These are phyloP conservation scores for Solanum chmielewskii DNA, from an alignment of 257 asterid species.

Conservation along the genomic window DNA sequence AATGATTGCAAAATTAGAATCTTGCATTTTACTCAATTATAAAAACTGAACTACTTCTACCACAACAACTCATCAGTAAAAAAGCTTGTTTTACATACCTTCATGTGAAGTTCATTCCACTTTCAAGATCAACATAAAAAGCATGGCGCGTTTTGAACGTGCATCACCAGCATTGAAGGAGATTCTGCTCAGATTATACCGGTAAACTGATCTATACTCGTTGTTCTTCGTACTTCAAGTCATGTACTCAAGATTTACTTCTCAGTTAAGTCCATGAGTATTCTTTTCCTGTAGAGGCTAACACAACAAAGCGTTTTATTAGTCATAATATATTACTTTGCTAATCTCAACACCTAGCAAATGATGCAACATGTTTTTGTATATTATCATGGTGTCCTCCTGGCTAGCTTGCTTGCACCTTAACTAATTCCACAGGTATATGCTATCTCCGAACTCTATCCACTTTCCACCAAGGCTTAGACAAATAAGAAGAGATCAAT, in stretches of 20 bases:
- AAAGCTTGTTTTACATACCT: conserved; percentile 1
- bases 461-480: not conserved
- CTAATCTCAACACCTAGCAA: not conserved
- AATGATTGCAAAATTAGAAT: conserved; percentile 33
- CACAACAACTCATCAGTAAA: not conserved
- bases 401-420: not conserved
- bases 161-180: conserved; percentile 79
- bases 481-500: not conserved
- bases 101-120: not conserved
- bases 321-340: not conserved
- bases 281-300: not conserved
- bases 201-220: conserved; percentile 19
- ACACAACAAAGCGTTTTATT: not conserved
- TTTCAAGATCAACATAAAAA: not conserved
- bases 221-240: not conserved
- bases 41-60: not conserved
- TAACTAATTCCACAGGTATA: not conserved
- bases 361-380: not conserved
- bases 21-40: conserved; percentile 52
- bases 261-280: not conserved
- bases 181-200: conserved; percentile 60
- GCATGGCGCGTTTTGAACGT: conserved; percentile 70
- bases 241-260: not conserved
- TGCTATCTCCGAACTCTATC: not conserved
- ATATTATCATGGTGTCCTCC: not conserved